phyloP scores from a whole-genome alignment of 2,329 filamentous ascomycete species.

The Venturia aucupariae region DNA sequence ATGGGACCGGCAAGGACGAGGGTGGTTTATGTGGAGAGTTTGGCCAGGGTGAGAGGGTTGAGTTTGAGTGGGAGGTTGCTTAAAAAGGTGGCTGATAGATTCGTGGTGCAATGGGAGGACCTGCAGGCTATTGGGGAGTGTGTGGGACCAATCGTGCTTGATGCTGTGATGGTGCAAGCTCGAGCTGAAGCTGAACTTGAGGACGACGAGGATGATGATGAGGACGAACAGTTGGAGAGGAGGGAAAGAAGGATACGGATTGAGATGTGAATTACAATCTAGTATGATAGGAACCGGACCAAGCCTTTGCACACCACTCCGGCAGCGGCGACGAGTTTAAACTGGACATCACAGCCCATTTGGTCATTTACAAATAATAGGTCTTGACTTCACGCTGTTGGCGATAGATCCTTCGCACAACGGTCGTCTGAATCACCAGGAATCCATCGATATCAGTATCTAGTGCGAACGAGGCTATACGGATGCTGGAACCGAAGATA shows the following conservation, averaged over 20 bases:
- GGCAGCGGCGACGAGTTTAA: too few species aligned
- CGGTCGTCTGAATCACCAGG: too few species aligned
- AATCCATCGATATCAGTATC: too few species aligned
- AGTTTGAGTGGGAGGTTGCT: slow-evolving; percentile 80
- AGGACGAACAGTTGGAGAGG: neutral
- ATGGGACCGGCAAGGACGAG: slow-evolving; percentile 38
- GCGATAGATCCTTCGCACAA: too few species aligned
- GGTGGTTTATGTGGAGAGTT: slow-evolving; percentile 83
- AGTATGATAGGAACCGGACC: too few species aligned
- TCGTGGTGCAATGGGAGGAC: slow-evolving; percentile 71
- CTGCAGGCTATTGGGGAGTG: slow-evolving; percentile 37
- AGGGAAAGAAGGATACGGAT: neutral
- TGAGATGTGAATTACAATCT: neutral
- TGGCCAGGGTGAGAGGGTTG: slow-evolving; percentile 72
- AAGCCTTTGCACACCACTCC: too few species aligned
- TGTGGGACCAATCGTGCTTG: slow-evolving; percentile 8
- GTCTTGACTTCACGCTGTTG: too few species aligned
- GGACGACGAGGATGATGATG: neutral
- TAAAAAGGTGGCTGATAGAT: slow-evolving; percentile 60
- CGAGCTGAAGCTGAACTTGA: neutral
- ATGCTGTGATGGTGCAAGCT: slow-evolving; percentile 9
- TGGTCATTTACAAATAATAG: too few species aligned
- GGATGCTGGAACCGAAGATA: too few species aligned
- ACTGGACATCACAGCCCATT: too few species aligned
- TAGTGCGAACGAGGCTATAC: too few species aligned